Evolutionary conservation across 2,329 filamentous ascomycete species (phyloP).

Genomic region (Ciborinia camelliae): DNA sequence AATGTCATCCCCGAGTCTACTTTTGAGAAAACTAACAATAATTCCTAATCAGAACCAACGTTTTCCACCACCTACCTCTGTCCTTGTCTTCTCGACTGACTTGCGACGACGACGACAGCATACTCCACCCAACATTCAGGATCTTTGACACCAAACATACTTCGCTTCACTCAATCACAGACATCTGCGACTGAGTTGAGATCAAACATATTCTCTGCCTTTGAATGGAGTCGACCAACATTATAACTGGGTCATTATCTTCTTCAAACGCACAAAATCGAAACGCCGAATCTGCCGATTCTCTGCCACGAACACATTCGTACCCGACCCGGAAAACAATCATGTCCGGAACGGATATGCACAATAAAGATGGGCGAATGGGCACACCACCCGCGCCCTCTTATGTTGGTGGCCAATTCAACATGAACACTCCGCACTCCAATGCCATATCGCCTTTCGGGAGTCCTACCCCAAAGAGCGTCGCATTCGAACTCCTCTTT

Average conservation of each 20-base stretch:
- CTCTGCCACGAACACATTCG: slow-evolving; percentile 27
- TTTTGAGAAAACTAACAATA: slow-evolving; percentile 28
- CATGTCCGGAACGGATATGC: slow-evolving; percentile 29
- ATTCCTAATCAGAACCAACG: slow-evolving; percentile 25
- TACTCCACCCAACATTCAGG: slow-evolving; percentile 21
- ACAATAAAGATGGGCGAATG: slow-evolving; percentile 30
- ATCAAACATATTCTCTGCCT: slow-evolving; percentile 14
- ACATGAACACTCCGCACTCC: slow-evolving; percentile 30
- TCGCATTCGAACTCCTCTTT: slow-evolving; percentile 75
- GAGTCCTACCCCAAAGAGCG: slow-evolving; percentile 59
- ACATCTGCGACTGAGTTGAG: slow-evolving; percentile 22
- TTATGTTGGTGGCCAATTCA: slow-evolving; percentile 29
- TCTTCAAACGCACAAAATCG: slow-evolving; percentile 32
- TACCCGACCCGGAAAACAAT: slow-evolving; percentile 35
- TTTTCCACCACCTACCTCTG: slow-evolving; percentile 25
- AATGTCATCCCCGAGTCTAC: slow-evolving; percentile 26
- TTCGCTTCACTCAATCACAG: slow-evolving; percentile 12
- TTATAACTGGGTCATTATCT: slow-evolving; percentile 27
- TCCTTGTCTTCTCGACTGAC: slow-evolving; percentile 26
- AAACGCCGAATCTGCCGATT: slow-evolving; percentile 26
- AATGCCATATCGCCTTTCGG: slow-evolving; percentile 35
- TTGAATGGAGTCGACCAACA: slow-evolving; percentile 30
- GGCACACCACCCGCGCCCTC: slow-evolving; percentile 33
- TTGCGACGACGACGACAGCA: slow-evolving; percentile 32
- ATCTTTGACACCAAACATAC: slow-evolving; percentile 14